Conservation (phyloP, 2,329 filamentous ascomycete species). For the Colletotrichum tropicale region DNA sequence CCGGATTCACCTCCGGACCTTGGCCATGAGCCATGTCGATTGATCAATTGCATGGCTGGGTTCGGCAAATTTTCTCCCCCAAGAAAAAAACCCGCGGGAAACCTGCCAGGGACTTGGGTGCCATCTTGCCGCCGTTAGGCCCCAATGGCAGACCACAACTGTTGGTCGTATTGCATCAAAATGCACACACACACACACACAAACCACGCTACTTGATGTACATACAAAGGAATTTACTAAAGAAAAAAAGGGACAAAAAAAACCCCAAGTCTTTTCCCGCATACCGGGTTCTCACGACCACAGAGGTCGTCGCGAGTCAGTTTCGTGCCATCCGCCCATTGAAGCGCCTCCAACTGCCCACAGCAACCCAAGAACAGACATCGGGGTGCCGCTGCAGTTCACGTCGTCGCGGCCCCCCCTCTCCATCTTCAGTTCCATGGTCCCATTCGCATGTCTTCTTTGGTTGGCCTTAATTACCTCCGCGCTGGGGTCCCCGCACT, state of each 20-base stretch:
- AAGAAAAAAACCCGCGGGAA: neutral
- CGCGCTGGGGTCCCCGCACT: slow-evolving; percentile 19
- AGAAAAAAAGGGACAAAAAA: neutral
- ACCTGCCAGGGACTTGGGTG: neutral
- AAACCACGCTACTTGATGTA: neutral
- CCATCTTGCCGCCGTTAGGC: neutral
- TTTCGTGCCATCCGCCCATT: neutral
- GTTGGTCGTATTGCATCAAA: neutral
- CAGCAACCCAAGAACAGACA: neutral
- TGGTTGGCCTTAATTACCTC: neutral
- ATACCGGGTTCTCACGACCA: neutral
- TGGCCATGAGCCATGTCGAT: neutral
- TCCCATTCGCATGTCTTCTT: neutral
- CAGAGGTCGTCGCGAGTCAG: slow-evolving; percentile 1
- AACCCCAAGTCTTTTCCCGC: neutral
- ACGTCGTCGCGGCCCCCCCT: neutral
- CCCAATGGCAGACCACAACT: neutral
- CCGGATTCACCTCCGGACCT: neutral
- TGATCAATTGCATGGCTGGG: neutral
- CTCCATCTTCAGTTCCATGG: neutral
- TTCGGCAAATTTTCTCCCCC: neutral
- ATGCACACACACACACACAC: neutral
- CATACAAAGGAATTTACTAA: neutral
- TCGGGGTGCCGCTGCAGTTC: neutral
- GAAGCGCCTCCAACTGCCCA: slow-evolving; percentile 9